Conservation (phyloP, 2,329 filamentous ascomycete species). For the Xylariaceae sp. region DNA sequence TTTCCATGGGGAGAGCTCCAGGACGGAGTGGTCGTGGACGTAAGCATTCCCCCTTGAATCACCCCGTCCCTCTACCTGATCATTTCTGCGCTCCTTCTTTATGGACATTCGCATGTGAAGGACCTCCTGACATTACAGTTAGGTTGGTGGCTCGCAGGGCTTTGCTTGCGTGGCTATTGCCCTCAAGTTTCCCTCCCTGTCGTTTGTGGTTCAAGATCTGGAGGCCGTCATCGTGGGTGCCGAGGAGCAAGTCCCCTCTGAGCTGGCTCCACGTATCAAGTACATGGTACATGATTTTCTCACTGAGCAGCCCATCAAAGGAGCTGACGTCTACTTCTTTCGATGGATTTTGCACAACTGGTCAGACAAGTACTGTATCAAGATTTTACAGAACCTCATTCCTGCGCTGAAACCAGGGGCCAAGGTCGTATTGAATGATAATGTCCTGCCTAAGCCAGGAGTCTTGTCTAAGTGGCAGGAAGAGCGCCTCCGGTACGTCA, state of each 20-base stretch:
- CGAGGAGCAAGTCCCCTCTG: slow-evolving; percentile 1
- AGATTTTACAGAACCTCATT: slow-evolving; percentile 6
- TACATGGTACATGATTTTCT: slow-evolving; percentile 8
- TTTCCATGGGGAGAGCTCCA: slow-evolving; percentile 12
- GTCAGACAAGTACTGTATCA: slow-evolving; percentile 8
- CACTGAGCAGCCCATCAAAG: slow-evolving; percentile 3
- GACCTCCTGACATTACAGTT: not conserved
- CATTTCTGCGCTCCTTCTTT: not conserved
- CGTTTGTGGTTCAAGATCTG: slow-evolving; percentile 22
- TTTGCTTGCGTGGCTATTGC: slow-evolving; percentile 9
- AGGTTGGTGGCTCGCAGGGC: slow-evolving; percentile 14
- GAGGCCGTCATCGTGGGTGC: slow-evolving; percentile 8
- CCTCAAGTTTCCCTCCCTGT: slow-evolving; percentile 4
- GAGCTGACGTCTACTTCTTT: slow-evolving; percentile 9
- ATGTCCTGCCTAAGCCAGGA: slow-evolving; percentile 6
- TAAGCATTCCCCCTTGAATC: no score
- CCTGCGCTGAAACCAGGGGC: slow-evolving; percentile 20
- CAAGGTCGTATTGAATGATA: slow-evolving; percentile 20
- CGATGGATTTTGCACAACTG: slow-evolving; percentile 11
- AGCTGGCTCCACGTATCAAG: slow-evolving; percentile 3
- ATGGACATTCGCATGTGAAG: not conserved
- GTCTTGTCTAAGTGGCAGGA: slow-evolving; percentile 10
- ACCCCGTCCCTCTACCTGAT: not conserved
- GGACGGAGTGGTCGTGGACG: slow-evolving; percentile 9
- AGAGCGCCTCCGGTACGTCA: slow-evolving; percentile 9